Conservation (phyloP, 2,329 filamentous ascomycete genomes). For the Teratosphaeria viscida region DNA sequence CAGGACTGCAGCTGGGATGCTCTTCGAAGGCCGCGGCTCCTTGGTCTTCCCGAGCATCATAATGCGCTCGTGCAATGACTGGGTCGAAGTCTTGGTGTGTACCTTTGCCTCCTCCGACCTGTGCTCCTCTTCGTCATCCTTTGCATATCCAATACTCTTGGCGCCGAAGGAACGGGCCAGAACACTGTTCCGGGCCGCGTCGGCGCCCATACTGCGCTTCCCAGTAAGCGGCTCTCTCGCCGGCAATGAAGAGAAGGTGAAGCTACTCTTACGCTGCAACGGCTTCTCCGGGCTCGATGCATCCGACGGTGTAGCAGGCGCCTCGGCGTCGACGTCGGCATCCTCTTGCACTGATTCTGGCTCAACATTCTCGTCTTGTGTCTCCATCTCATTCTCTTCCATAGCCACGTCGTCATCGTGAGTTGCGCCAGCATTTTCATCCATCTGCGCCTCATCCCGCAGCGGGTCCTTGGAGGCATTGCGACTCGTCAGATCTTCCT, state of each 20-base stretch:
- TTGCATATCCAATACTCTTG: conserved; percentile 19
- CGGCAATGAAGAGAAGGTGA: conserved; percentile 87
- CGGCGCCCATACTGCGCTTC: conserved; percentile 72
- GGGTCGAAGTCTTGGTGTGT: conserved; percentile 85
- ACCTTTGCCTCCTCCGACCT: conserved; percentile 34
- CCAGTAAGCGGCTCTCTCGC: conserved; percentile 76
- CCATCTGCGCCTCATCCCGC: conserved; percentile 7
- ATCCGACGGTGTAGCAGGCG: conserved; percentile 49
- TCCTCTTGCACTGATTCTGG: conserved; percentile 27
- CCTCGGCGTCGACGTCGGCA: conserved; percentile 32
- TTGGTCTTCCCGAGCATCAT: conserved; percentile 55
- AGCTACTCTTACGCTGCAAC: conserved; percentile 79
- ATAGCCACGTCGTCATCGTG: conserved; percentile 20
- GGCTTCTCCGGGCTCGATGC: conserved; percentile 65
- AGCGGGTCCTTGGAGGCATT: conserved; percentile 7
- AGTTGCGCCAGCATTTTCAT: conserved; percentile 7
- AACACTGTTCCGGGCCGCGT: conserved; percentile 59
- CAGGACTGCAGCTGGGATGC: conserved; percentile 22
- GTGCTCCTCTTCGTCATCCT: conserved; percentile 44
- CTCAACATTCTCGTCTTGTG: conserved; percentile 22
- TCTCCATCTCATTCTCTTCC: conserved; percentile 5
- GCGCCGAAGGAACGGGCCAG: conserved; percentile 5
- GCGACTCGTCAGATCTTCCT: conserved; percentile 31
- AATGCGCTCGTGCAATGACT: conserved; percentile 85
- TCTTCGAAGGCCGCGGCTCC: conserved; percentile 34